Evolutionary conservation across 371 early-diverging fungal genomes (phyloP).

Genomic region (Gilbertella persicaria): DNA sequence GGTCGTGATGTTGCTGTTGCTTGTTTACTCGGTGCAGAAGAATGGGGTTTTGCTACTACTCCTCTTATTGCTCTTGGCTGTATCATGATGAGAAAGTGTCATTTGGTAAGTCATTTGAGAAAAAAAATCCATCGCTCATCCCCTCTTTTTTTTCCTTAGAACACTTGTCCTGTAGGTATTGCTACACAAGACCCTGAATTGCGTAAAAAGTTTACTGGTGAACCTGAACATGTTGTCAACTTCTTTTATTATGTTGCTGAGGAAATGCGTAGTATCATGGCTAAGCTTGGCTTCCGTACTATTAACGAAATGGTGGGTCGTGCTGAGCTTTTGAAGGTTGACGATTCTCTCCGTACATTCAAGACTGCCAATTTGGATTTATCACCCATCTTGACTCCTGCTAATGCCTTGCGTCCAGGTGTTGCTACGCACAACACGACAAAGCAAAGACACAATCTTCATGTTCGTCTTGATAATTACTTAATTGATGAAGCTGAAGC

Average conservation of each 20-base stretch:
- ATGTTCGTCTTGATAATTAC: slow-evolving; percentile 81
- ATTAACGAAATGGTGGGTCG: slow-evolving; percentile 96
- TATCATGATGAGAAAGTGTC: slow-evolving; percentile 89
- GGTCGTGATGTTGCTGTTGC: slow-evolving; percentile 95
- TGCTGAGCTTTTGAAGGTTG: slow-evolving; percentile 79
- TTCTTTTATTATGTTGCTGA: slow-evolving; percentile 97
- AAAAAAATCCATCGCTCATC: neutral
- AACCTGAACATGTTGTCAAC: slow-evolving; percentile 95
- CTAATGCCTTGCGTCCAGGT: slow-evolving; percentile 82
- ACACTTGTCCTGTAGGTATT: slow-evolving; percentile 96
- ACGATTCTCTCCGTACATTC: slow-evolving; percentile 69
- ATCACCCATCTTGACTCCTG: slow-evolving; percentile 86
- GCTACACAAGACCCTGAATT: slow-evolving; percentile 96
- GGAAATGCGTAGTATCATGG: slow-evolving; percentile 91
- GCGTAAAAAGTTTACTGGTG: slow-evolving; percentile 91
- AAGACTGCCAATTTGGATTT: slow-evolving; percentile 89
- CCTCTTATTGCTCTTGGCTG: slow-evolving; percentile 97
- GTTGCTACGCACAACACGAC: slow-evolving; percentile 79
- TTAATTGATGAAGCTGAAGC: slow-evolving; percentile 80
- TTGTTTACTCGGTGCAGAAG: slow-evolving; percentile 96
- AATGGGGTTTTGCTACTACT: slow-evolving; percentile 97
- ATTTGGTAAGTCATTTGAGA: slow-evolving; percentile 44
- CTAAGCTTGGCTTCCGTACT: slow-evolving; percentile 88
- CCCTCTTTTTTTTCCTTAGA: slow-evolving; percentile 67
- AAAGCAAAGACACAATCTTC: slow-evolving; percentile 87